Evolutionary conservation across 2,329 filamentous ascomycete species (phyloP), one percentile per base, ranked within the genome.

Genomic region (Taxawa tesnikishii): DNA sequence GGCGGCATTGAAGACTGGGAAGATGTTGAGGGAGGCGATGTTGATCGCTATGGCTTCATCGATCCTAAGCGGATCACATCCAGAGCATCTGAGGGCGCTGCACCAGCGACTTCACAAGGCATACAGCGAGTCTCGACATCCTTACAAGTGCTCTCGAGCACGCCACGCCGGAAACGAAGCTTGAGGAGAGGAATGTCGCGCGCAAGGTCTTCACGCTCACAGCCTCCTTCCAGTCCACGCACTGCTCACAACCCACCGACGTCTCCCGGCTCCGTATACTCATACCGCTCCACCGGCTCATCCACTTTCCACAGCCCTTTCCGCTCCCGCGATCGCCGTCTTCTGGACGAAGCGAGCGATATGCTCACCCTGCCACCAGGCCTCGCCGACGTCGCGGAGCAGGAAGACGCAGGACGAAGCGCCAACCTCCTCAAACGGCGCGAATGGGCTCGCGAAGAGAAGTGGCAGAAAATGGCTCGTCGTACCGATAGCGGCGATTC

Each of bases 21-120:
- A 38, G 65, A 77, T 48, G 55, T 79, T 8, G 59, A 67, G 12
- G 68, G 62, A 5, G 66, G 58, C 10, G 66, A 75, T 39, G 71
- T 78, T 3, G 74, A 79, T 49, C 62, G 74, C 37, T 79, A 78
- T 47, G 74, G 74, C 7, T 79, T 79, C 53, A 78, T 79, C 38
- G 49, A 66, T 10, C 59, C 61, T 4, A 56, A 50, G 26, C 59
- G 55, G 36, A 39, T 42, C 10, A 38, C 45, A 6, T 58, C 60
- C 4, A 46, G 51, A 15, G 50, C 39, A 7, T 44, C 46, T 3
- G 40, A 23, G 4, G 41, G 43, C 26, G 46, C 45, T 14, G 38
- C 48, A 3, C n/a, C n/a, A n/a, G 44, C 51, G 18, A 58, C 51
- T 4, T 53, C 65, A 12, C 63, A 42, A 15, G 45, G 45, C 16